Percentiles rank a stretch among this genome's conserved stretches.
Conservation (phyloP, 2,329 filamentous ascomycete species). For the Geosmithia flava region DNA sequence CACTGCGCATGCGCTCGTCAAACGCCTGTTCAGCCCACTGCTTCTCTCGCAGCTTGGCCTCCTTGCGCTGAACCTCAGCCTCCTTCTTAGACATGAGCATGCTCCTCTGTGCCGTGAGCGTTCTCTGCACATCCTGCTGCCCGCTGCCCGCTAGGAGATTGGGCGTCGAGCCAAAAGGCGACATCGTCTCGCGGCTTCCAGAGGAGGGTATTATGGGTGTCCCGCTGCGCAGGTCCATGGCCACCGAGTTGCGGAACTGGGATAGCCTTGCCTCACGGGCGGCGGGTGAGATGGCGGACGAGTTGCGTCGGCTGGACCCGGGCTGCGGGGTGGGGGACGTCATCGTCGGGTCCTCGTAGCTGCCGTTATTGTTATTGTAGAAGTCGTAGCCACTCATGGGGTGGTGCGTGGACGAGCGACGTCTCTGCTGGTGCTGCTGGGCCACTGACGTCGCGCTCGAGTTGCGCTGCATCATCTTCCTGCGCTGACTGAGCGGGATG, state of each 20-base stretch:
- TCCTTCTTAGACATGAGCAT: constrained; percentile 49
- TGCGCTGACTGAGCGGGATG: constrained; percentile 58
- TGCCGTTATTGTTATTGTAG: neutral
- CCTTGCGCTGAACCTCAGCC: constrained; percentile 46
- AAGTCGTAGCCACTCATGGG: neutral
- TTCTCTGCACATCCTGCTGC: constrained; percentile 29
- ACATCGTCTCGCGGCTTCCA: constrained; percentile 27
- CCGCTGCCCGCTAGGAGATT: constrained; percentile 12
- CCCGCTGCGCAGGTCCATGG: constrained; percentile 42
- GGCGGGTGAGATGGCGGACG: constrained; percentile 25
- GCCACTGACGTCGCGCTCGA: constrained; percentile 22
- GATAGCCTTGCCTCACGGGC: constrained; percentile 48
- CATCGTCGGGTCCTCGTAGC: constrained; percentile 14
- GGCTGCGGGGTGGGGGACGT: constrained; percentile 41
- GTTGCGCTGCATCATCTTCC: constrained; percentile 42
- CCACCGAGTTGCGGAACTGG: constrained; percentile 54
- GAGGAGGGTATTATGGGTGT: constrained; percentile 18
- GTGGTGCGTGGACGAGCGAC: neutral
- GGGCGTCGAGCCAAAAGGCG: constrained; percentile 20
- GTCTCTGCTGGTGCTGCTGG: neutral
- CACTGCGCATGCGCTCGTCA: constrained; percentile 64
- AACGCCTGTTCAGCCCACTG: constrained; percentile 50
- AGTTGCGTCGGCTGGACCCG: constrained; percentile 22
- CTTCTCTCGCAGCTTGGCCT: constrained; percentile 44
- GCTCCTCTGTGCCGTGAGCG: constrained; percentile 40